Evolutionary conservation across 345 rosid genomes (phyloP).

Genomic region (Cardamine chenopodiifolia): DNA sequence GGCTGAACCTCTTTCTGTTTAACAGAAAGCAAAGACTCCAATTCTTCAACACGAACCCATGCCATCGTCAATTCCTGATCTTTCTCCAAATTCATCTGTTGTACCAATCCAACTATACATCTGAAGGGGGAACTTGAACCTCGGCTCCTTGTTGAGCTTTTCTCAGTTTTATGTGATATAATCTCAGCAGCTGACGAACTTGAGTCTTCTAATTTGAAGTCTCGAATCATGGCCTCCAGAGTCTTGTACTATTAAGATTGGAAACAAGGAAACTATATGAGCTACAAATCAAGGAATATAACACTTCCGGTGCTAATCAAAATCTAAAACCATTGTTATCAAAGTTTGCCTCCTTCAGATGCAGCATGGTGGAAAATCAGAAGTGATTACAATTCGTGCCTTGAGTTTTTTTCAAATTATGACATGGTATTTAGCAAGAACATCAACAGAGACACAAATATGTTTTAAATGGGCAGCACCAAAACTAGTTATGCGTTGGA

Average conservation of each 20-base stretch:
- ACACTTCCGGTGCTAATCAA: constrained; percentile 13
- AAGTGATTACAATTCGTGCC: background rate
- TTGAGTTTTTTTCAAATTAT: background rate
- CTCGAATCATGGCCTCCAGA: constrained; percentile 76
- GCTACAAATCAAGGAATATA: constrained; percentile 9
- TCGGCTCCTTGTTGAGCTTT: constrained; percentile 58
- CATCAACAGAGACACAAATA: constrained; percentile 13
- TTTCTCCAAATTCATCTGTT: constrained; percentile 80
- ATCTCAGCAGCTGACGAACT: constrained; percentile 48
- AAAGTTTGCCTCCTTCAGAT: constrained; percentile 9
- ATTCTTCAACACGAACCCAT: constrained; percentile 68
- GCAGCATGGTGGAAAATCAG: background rate
- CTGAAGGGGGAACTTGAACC: constrained; percentile 96
- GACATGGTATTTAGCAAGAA: constrained; percentile 13
- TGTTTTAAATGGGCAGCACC: background rate
- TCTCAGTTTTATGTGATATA: constrained; percentile 56
- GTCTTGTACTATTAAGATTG: constrained; percentile 67
- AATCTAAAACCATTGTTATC: constrained; percentile 9
- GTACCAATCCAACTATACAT: constrained; percentile 85
- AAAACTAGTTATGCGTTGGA: background rate
- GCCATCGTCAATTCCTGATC: constrained; percentile 74
- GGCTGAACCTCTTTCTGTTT: constrained; percentile 75
- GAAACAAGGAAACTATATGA: constrained; percentile 24
- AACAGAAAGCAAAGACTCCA: constrained; percentile 59
- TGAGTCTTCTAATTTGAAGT: constrained; percentile 56